phyloP scores from a whole-genome alignment of 108 stramenopile genomes.

The Skeletonema grethae region DNA sequence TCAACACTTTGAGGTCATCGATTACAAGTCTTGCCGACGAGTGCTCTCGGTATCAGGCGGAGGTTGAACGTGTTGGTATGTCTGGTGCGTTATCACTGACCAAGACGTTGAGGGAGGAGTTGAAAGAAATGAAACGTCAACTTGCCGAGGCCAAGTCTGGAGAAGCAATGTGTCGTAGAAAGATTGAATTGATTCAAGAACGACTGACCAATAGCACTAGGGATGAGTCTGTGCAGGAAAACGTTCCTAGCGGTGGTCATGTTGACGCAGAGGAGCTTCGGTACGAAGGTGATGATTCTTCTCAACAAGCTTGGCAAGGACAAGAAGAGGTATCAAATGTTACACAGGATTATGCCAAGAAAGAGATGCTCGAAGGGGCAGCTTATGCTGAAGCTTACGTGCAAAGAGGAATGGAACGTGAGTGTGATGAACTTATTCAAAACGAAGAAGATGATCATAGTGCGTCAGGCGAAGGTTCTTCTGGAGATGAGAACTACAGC shows the following conservation, averaged over 20 bases:
- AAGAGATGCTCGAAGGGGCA: not conserved
- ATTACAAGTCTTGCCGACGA: constrained; percentile 82
- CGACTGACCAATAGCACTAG: constrained; percentile 2
- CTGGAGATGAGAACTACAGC: not conserved
- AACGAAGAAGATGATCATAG: not conserved
- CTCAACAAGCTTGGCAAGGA: constrained; percentile 31
- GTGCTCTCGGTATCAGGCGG: constrained; percentile 51
- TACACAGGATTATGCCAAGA: not conserved
- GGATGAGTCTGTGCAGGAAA: not conserved
- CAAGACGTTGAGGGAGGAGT: constrained; percentile 59
- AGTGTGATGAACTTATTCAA: not conserved
- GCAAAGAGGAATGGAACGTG: not conserved
- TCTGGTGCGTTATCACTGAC: constrained; percentile 64
- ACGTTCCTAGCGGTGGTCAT: not conserved
- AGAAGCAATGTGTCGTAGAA: constrained; percentile 59
- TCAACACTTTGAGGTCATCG: constrained; percentile 60
- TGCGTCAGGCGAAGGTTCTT: not conserved
- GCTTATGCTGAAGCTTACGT: constrained; percentile 8
- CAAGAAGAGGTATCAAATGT: constrained; percentile 3
- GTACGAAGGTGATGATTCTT: constrained; percentile 23
- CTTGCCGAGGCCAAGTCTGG: constrained; percentile 50
- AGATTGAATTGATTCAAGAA: constrained; percentile 59
- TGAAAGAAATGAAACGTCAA: constrained; percentile 68
- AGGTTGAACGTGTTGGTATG: constrained; percentile 73
- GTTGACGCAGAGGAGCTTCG: constrained; percentile 4